These are phyloP conservation scores for Botrytis galanthina DNA, from an alignment of 2,329 filamentous ascomycete species.

Conservation along the genomic window DNA sequence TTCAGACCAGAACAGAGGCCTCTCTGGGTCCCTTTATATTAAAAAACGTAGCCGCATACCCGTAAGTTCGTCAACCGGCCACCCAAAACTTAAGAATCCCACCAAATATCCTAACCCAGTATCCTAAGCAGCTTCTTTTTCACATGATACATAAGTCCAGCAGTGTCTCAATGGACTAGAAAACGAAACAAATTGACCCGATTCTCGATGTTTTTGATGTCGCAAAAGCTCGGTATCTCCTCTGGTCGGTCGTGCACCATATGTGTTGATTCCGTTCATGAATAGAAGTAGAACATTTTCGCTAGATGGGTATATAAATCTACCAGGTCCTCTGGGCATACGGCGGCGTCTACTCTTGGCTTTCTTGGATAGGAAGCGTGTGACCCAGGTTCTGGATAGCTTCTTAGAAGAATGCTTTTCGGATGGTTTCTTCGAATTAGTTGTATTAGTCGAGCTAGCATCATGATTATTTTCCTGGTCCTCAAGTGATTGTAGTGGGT, in stretches of 20 bases:
- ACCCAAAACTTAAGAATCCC: neutral
- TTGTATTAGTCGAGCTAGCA: rapidly evolving
- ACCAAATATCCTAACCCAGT: neutral
- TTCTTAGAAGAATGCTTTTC: rapidly evolving
- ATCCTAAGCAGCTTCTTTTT: neutral
- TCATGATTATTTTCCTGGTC: neutral
- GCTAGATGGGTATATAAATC: neutral
- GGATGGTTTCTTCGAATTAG: no score
- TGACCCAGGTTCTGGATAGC: neutral
- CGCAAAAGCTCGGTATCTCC: neutral
- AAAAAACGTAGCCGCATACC: neutral
- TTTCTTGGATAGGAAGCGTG: neutral
- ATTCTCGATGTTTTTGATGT: neutral
- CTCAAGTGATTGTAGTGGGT: neutral
- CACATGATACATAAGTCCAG: neutral
- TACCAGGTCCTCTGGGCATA: neutral
- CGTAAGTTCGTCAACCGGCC: rapidly evolving
- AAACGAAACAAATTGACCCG: neutral
- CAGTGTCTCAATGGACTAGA: slow-evolving; percentile 8
- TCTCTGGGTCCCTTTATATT: neutral
- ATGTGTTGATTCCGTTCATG: neutral
- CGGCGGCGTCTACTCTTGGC: neutral
- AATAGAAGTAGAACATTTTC: neutral
- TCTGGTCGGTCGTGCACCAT: neutral
- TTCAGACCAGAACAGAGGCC: neutral